phyloP scores from a whole-genome alignment of 129 eudicot species.

The Flaveria ramosissima region DNA sequence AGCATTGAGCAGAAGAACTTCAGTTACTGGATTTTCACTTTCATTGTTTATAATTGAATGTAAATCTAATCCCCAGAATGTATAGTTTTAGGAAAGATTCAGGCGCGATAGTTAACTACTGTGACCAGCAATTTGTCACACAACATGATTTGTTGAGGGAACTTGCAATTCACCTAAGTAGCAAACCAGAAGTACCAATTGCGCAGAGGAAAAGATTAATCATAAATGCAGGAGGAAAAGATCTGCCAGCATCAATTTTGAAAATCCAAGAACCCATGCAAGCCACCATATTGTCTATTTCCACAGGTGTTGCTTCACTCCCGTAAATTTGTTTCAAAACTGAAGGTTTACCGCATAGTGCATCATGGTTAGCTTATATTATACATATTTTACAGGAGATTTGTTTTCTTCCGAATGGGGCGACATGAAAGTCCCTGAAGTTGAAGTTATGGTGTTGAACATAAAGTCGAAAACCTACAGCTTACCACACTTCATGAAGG shows the following conservation, averaged over 20 bases:
- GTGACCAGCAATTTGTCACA: conserved; percentile 43
- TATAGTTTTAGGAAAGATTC: conserved; percentile 24
- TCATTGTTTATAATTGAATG: neutral
- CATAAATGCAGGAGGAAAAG: conserved; percentile 32
- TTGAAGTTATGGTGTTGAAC: conserved; percentile 50
- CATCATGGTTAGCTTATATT: neutral
- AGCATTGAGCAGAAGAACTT: too few species aligned
- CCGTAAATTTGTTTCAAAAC: neutral
- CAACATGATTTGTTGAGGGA: conserved; percentile 65
- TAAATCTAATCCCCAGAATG: neutral
- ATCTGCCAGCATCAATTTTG: conserved; percentile 16
- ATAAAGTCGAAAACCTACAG: conserved; percentile 36
- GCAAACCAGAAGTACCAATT: conserved; percentile 35
- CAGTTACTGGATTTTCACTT: too few species aligned
- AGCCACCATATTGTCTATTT: conserved; percentile 48
- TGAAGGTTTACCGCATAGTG: neutral
- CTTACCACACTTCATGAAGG: conserved; percentile 42
- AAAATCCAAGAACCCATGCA: conserved; percentile 26
- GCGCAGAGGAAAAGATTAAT: conserved; percentile 40
- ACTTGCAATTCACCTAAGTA: conserved; percentile 45
- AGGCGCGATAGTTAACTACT: conserved; percentile 16
- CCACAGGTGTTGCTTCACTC: conserved; percentile 40
- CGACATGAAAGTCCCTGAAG: conserved; percentile 36
- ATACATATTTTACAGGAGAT: conserved; percentile 35
- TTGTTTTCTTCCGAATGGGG: conserved; percentile 44